phyloP scores from a whole-genome alignment of 495 filamentous ascomycete genomes.

The Baudoinia panamericana region DNA sequence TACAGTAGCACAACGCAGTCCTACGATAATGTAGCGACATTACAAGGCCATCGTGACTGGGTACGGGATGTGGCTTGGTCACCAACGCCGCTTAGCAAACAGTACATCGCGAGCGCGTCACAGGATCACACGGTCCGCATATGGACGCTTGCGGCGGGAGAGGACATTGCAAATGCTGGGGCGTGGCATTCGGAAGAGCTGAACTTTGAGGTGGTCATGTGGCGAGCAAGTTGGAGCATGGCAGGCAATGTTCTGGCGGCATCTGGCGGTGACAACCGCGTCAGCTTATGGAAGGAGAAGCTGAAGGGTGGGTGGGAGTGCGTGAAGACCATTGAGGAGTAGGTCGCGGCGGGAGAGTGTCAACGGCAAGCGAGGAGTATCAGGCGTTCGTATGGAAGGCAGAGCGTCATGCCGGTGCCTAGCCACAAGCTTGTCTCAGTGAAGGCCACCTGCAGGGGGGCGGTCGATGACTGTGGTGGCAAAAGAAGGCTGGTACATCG shows the following conservation, averaged over 20 bases:
- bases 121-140: slow-evolving; percentile 96
- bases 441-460: neutral
- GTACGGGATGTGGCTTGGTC: slow-evolving; percentile 96
- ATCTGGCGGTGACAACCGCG: slow-evolving; percentile 89
- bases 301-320: slow-evolving; percentile 76
- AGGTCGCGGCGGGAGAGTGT: slow-evolving; percentile 10
- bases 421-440: neutral
- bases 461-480: neutral
- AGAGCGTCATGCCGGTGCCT: neutral
- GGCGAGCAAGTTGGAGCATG: slow-evolving; percentile 95
- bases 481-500: neutral
- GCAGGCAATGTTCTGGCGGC: slow-evolving; percentile 96
- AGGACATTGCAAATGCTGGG: slow-evolving; percentile 13
- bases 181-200: slow-evolving; percentile 70
- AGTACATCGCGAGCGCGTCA: slow-evolving; percentile 86
- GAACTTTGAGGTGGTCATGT: slow-evolving; percentile 75
- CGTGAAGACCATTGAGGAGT: slow-evolving; percentile 94
- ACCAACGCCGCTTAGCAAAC: slow-evolving; percentile 82
- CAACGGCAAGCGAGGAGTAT: neutral
- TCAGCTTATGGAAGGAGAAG: slow-evolving; percentile 79
- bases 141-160: slow-evolving; percentile 59
- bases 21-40: slow-evolving; percentile 41
- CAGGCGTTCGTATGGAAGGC: neutral
- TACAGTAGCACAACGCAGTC: slow-evolving; percentile 39
- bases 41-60: slow-evolving; percentile 83